phyloP scores from a whole-genome alignment of 2,329 filamentous ascomycete species.

The Sphaerulina vaccinii region DNA sequence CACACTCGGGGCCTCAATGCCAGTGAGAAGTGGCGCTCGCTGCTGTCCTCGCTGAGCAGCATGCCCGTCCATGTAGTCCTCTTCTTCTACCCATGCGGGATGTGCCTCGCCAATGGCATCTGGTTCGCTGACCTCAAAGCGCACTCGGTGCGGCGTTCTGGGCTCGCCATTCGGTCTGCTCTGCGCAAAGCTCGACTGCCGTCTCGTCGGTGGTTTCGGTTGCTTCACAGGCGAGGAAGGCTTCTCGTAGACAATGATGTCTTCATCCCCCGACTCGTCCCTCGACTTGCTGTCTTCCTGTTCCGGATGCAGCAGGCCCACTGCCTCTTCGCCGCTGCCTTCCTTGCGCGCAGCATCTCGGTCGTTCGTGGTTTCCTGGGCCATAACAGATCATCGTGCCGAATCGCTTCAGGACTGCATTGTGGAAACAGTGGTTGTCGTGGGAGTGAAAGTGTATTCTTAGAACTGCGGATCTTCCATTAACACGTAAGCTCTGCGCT shows the following conservation, averaged over 20 bases:
- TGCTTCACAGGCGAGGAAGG: conserved; percentile 12
- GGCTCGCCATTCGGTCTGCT: conserved; percentile 53
- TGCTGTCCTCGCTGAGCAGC: conserved; percentile 44
- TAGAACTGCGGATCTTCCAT: too few relatives aligned
- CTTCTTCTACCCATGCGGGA: conserved; percentile 55
- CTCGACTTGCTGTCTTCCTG: conserved; percentile 20
- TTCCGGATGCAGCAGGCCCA: conserved; percentile 28
- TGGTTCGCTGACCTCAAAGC: conserved; percentile 60
- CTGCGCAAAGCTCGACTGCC: conserved; percentile 48
- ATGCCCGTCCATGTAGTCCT: conserved; percentile 57
- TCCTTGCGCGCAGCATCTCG: conserved; percentile 29
- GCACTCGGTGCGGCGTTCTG: conserved; percentile 69
- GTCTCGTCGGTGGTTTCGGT: conserved; percentile 23
- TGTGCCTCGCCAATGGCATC: conserved; percentile 27
- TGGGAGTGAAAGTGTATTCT: too few relatives aligned
- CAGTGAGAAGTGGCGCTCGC: conserved; percentile 70
- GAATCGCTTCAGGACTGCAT: conserved; percentile 17
- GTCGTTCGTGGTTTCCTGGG: conserved; percentile 33
- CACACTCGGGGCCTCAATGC: conserved; percentile 77
- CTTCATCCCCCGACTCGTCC: conserved; percentile 29
- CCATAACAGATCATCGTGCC: conserved; percentile 41
- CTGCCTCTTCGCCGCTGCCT: conserved; percentile 30
- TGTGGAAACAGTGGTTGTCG: not conserved
- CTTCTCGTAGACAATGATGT: conserved; percentile 25
- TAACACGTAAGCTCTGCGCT: not conserved